phyloP scores from a whole-genome alignment of 2,329 filamentous ascomycete species.

The Epichloe brachyelytri region DNA sequence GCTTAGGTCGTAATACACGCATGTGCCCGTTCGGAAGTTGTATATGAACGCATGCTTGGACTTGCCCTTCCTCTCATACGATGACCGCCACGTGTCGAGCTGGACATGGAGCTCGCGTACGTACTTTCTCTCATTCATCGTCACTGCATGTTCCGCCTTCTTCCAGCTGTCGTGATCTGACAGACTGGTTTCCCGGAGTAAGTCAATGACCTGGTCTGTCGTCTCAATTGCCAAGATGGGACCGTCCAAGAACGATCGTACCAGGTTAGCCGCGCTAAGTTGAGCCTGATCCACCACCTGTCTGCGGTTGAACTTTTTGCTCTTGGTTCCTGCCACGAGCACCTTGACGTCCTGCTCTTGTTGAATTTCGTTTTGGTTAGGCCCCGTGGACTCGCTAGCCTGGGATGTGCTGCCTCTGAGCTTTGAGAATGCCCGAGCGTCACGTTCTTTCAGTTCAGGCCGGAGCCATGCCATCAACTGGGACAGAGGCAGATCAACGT shows the following conservation, averaged over 20 bases:
- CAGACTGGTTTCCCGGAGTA: constrained; percentile 60
- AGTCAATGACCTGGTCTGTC: constrained; percentile 67
- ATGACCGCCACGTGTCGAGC: constrained; percentile 49
- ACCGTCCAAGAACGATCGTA: constrained; percentile 59
- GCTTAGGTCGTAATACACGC: constrained; percentile 72
- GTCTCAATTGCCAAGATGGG: constrained; percentile 83
- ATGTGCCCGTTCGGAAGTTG: constrained; percentile 75
- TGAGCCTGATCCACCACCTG: constrained; percentile 74
- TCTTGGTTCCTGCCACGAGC: constrained; percentile 68
- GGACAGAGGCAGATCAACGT: constrained; percentile 59
- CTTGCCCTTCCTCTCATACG: constrained; percentile 39
- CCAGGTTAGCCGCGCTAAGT: constrained; percentile 43
- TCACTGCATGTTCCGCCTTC: constrained; percentile 63
- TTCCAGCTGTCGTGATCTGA: constrained; percentile 78
- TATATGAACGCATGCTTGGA: constrained; percentile 74
- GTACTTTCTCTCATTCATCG: constrained; percentile 68
- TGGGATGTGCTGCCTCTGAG: constrained; percentile 20
- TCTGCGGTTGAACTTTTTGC: constrained; percentile 83
- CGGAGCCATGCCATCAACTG: constrained; percentile 73
- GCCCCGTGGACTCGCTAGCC: constrained; percentile 15
- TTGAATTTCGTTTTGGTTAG: constrained; percentile 16
- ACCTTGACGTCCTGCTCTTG: constrained; percentile 67
- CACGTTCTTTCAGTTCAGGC: constrained; percentile 67
- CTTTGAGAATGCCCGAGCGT: constrained; percentile 43
- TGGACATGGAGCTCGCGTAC: constrained; percentile 71